Evolutionary conservation across 306 rosid species (phyloP), one percentile per base, ranked within the genome.

Genomic region (Quercus mongolica): DNA sequence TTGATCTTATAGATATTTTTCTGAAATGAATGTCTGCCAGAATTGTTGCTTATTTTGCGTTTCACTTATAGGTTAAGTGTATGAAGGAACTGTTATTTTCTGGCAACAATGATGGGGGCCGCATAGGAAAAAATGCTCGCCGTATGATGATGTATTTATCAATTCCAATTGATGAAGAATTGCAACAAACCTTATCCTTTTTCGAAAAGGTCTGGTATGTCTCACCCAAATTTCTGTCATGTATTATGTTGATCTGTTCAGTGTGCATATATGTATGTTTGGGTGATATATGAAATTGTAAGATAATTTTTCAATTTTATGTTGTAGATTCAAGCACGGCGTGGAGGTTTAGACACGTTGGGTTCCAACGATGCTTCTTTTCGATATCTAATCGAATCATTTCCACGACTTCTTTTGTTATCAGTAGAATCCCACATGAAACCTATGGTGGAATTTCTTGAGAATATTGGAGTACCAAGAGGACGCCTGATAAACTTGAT

Each of bases 121-220:
- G 80, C 57, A 57, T 84, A 12, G 89, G 92, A 38, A 92, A 84
- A 57, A 84, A 78, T 33, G 91, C 90, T 67, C 92, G 88, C 6
- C 88, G 83, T 62, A 89, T 92, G 88, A 91, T 92, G 94, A 85
- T 73, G 68, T 83, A 84, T 59, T 83, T 92, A 71, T 92, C 97
- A 0, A 88, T 94, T 85, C 86, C 97, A 23, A 69, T 88, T 19
- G 99, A 94, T 49, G 97, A 94, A 20, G 94, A 91, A 71, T 77
- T 92, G 65, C 99, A 94, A 56, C 94, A 77, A 75, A 91, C 95
- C 41, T 65, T 94, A 13, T 91, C 99, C 62, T 88, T 91, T 80
- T 94, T 94, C 77, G 94, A 91, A 75, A 94, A 91, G 95, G 96
- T 91, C 21, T 73, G 54, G 49, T 69, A 65, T 62, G 67, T 78